Percentiles rank a stretch among this genome's conserved stretches.
Conservation (phyloP, 225 moss, liverwort and hornwort species). For the Thuidium tamariscinum region DNA sequence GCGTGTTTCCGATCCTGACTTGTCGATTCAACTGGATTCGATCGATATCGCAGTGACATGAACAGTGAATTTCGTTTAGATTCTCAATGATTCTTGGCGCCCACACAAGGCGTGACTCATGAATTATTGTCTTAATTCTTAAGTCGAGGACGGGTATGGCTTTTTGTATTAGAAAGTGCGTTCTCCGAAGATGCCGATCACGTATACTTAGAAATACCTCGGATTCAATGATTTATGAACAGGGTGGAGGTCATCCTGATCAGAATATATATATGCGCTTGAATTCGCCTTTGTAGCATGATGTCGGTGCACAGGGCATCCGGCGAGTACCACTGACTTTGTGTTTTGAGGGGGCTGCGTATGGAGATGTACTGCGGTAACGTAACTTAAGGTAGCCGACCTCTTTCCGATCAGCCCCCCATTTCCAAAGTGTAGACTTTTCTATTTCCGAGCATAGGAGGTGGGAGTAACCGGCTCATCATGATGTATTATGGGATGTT, state of each 20-base stretch:
- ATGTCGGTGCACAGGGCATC: not conserved
- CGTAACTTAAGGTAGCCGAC: no score
- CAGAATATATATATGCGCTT: no score
- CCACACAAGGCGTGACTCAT: not conserved
- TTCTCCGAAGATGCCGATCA: not conserved
- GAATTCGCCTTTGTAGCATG: not conserved
- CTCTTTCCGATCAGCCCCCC: no score
- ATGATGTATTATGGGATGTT: no score
- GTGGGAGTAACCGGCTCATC: no score
- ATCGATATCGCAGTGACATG: not conserved
- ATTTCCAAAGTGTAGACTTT: no score
- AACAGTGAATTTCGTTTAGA: no score
- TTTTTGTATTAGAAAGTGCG: not conserved
- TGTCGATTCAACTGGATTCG: not conserved
- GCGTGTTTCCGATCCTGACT: not conserved
- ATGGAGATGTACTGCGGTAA: no score
- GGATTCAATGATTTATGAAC: not conserved
- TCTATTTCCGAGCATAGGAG: no score
- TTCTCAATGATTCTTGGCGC: not conserved
- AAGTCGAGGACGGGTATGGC: fast-evolving
- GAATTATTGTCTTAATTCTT: not conserved
- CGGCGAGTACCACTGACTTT: no score
- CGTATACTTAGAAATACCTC: not conserved
- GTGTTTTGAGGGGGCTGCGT: no score
- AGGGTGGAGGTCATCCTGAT: no score